phyloP scores from a whole-genome alignment of 768 basidiomycete genomes.

The Chalciporus sphaerocephalus region DNA sequence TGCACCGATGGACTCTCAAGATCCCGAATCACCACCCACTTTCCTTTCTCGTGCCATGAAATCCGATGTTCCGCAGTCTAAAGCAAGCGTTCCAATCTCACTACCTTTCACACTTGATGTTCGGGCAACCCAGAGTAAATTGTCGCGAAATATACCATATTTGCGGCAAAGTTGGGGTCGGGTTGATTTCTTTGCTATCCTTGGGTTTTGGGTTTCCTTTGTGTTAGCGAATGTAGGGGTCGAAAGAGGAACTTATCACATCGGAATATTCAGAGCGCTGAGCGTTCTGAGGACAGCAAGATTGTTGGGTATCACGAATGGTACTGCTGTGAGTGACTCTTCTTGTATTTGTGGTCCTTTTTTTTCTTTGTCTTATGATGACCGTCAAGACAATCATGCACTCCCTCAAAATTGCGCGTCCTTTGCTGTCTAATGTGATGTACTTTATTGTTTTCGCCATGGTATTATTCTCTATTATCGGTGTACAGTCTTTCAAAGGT shows the following conservation, averaged over 20 bases:
- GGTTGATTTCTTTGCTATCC: slow-evolving; percentile 82
- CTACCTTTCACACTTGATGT: slow-evolving; percentile 63
- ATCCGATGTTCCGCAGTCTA: slow-evolving; percentile 36
- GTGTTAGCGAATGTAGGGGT: slow-evolving; percentile 58
- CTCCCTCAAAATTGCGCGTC: slow-evolving; percentile 84
- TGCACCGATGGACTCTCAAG: slow-evolving; percentile 26
- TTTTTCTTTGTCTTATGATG: slow-evolving; percentile 8
- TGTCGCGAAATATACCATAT: slow-evolving; percentile 74
- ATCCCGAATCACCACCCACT: slow-evolving; percentile 43
- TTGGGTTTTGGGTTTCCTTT: slow-evolving; percentile 86
- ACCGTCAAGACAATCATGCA: slow-evolving; percentile 72
- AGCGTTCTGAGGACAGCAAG: slow-evolving; percentile 81
- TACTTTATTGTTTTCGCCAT: slow-evolving; percentile 92
- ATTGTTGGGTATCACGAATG: slow-evolving; percentile 80
- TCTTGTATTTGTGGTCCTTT: neutral
- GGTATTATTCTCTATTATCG: slow-evolving; percentile 85
- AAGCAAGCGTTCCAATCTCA: slow-evolving; percentile 36
- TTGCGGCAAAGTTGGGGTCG: slow-evolving; percentile 90
- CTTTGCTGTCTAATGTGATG: slow-evolving; percentile 83
- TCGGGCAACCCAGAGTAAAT: slow-evolving; percentile 49
- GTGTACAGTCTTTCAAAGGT: slow-evolving; percentile 90
- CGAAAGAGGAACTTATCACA: slow-evolving; percentile 66
- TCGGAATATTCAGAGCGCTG: slow-evolving; percentile 85
- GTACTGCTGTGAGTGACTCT: slow-evolving; percentile 69
- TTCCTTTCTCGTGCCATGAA: slow-evolving; percentile 48